A percentile compares a stretch with the other conserved stretches of the same genome.
phyloP scores from a whole-genome alignment of 2,329 filamentous ascomycete species.

The Pezicula carpinea region DNA sequence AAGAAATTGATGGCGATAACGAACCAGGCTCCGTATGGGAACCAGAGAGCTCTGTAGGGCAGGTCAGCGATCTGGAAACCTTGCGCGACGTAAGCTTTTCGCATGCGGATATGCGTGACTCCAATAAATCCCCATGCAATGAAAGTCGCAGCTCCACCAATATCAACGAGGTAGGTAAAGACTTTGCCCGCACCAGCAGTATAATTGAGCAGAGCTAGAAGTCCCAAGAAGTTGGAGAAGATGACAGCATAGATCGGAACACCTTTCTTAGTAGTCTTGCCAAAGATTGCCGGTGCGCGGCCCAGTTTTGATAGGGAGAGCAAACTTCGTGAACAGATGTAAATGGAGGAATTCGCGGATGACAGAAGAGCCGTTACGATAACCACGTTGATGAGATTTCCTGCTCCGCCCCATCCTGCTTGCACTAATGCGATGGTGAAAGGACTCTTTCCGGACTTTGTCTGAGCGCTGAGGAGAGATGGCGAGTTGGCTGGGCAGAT shows the following conservation, averaged over 20 bases:
- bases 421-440: constrained; percentile 28
- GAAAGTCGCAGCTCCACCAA: constrained; percentile 33
- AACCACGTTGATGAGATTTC: constrained; percentile 30
- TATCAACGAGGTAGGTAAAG: constrained; percentile 51
- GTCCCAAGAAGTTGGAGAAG: constrained; percentile 48
- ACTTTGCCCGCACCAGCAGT: constrained; percentile 49
- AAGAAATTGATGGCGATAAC: constrained; percentile 42
- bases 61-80: constrained; percentile 34
- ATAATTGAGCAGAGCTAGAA: constrained; percentile 57
- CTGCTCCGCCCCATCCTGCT: constrained; percentile 24
- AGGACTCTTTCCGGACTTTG: constrained; percentile 27
- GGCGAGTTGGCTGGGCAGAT: constrained; percentile 29
- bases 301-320: constrained; percentile 36
- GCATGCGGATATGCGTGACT: constrained; percentile 37
- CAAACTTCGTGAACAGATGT: constrained; percentile 22
- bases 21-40: constrained; percentile 47
- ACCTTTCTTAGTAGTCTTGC: constrained; percentile 42
- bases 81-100: constrained; percentile 31
- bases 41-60: constrained; percentile 42
- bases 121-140: constrained; percentile 34
- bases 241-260: constrained; percentile 55
- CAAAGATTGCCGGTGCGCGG: constrained; percentile 41
- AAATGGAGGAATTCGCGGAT: constrained; percentile 30
- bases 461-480: constrained; percentile 30
- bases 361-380: constrained; percentile 32